Base-by-base conservation (phyloP, 192 early-diverging fungal species). In the Podila epicladia region DNA sequence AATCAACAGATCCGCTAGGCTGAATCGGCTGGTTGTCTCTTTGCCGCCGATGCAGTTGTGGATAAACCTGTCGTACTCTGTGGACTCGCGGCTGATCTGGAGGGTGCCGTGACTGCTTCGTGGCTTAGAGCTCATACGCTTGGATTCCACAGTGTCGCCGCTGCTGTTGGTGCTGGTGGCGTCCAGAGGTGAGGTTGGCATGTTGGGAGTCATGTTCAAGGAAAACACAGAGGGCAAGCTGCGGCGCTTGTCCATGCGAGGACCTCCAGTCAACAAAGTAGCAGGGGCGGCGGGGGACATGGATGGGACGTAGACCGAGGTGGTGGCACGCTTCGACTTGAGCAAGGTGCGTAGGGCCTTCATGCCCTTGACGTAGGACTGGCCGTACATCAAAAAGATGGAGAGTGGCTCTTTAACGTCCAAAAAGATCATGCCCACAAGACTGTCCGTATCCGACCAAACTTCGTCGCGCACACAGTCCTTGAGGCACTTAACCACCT, bases 1-100 rank as follows among this genome's bases (percentile, higher is more conserved):
- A 64, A 94, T 93, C 75, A 94, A 83, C 72, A 93, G 84, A 68
- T 93, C 92, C 32, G 86, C 85, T 29, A 97, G 82, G 33, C 85
- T 88, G 61, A 94, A 85, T 33, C 87, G 86, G 8, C 69, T 60
- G n/a, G 84, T 88, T 11, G 74, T 87, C 65, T 90, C 86, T 32
- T 87, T 88, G 33, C 77, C 84, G n/a, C 84, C 83, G 12, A 67
- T 60, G 17, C 83, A 83, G 37, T 85, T 82, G 65, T 67, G 71
- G 20, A 72, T 38, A 35, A 82, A 69, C 2, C 15, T 51, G 12
- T 69, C 62, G 29, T 64, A 73, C 55, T 68, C 71, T 0, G 62
- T 49, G 5, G 24, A 17, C 6, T 60, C 51, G 20, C n/a, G 20
- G 4, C 35, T 33, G 4, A 37, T 9, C 31, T 35, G 62, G 62